Evolutionary conservation across 2,329 filamentous ascomycete genomes (phyloP).

Genomic region (Fusarium sp.): DNA sequence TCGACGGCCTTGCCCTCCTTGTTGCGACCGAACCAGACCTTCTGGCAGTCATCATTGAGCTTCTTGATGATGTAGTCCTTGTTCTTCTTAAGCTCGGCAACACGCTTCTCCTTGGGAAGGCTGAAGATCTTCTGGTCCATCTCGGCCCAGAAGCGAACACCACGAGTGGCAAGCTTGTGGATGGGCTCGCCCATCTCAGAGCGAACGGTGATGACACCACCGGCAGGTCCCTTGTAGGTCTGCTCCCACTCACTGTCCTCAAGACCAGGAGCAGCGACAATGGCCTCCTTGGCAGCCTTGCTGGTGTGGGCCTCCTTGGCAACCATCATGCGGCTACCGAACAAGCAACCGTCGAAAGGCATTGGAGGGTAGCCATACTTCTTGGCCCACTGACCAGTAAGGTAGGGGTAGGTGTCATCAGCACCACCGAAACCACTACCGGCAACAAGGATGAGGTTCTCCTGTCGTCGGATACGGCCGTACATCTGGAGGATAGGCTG

Average conservation of each 20-base stretch:
- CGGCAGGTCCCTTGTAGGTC: slow-evolving; percentile 89
- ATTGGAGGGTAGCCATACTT: slow-evolving; percentile 88
- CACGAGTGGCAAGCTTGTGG: slow-evolving; percentile 96
- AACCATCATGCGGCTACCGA: slow-evolving; percentile 94
- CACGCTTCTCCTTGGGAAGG: slow-evolving; percentile 91
- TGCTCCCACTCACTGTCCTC: slow-evolving; percentile 88
- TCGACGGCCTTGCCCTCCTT: slow-evolving; percentile 81
- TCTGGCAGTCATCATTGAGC: slow-evolving; percentile 94
- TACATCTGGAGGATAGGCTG: slow-evolving; percentile 93
- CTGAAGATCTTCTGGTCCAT: slow-evolving; percentile 99
- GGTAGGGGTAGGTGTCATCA: slow-evolving; percentile 90
- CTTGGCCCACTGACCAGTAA: slow-evolving; percentile 88
- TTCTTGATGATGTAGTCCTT: slow-evolving; percentile 93
- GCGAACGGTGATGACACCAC: slow-evolving; percentile 93
- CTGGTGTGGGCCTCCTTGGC: slow-evolving; percentile 92
- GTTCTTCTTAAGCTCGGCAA: slow-evolving; percentile 86
- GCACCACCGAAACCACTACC: slow-evolving; percentile 91
- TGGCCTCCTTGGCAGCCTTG: slow-evolving; percentile 85
- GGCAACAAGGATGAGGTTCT: slow-evolving; percentile 88
- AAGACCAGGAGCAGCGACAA: slow-evolving; percentile 83
- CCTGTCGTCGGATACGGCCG: slow-evolving; percentile 79
- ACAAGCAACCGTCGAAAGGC: slow-evolving; percentile 92
- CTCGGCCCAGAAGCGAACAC: slow-evolving; percentile 96
- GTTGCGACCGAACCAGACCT: slow-evolving; percentile 95
- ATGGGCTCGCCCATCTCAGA: slow-evolving; percentile 99